Evolutionary conservation across 306 rosid species (phyloP).

Genomic region (Vigna hirtella): DNA sequence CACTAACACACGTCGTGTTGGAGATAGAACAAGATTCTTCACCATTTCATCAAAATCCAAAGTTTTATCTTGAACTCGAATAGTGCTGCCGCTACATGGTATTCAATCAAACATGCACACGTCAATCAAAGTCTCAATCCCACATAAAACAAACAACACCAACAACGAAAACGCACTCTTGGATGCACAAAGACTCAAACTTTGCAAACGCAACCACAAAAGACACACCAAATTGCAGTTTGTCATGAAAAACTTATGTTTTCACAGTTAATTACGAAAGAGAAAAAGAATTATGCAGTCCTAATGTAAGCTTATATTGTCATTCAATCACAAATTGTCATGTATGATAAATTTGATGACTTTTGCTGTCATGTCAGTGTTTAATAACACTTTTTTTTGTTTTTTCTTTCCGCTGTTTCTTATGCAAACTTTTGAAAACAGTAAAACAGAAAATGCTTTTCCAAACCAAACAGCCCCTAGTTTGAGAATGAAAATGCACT

Average conservation of each 20-base stretch:
- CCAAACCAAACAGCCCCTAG: background rate
- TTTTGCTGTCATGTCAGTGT: no score
- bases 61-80: conserved; percentile 47
- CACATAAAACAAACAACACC: conserved; percentile 3
- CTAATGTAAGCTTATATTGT: no score
- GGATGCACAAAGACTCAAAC: conserved; percentile 29
- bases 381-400: background rate
- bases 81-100: conserved; percentile 47
- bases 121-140: conserved; percentile 24
- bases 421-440: background rate
- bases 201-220: conserved; percentile 14
- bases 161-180: conserved; percentile 24
- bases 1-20: conserved; percentile 71
- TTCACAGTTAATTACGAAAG: background rate
- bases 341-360: no score
- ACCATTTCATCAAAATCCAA: conserved; percentile 54
- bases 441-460: background rate
- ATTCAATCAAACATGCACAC: conserved; percentile 27
- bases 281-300: no score
- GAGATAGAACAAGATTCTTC: conserved; percentile 46
- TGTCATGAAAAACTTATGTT: background rate
- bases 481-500: conserved; percentile 21
- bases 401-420: background rate
- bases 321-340: no score
- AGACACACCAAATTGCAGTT: conserved; percentile 28